Base-by-base conservation (phyloP, 441 rosid genomes). In the Rhodomyrtus psidioides region DNA sequence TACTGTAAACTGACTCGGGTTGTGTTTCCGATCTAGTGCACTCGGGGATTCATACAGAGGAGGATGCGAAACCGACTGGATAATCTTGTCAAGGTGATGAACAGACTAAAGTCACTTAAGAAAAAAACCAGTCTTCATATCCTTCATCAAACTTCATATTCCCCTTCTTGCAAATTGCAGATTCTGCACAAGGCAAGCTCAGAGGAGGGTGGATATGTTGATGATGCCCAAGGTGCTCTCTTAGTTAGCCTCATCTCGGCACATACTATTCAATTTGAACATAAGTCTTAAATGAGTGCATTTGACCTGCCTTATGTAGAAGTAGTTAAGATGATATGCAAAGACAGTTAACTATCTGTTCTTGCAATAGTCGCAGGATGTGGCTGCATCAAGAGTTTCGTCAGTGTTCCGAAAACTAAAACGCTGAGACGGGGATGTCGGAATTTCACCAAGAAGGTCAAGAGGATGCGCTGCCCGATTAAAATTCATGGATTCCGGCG, bases 11-110 rank as follows among this genome's bases (percentile, higher is more conserved):
- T 83, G 19, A 83, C 44, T 51, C 82, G 17, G 74, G 84, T 87
- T 55, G 26, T 84, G 55, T 81, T 84, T 83, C 79, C 76, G 26
- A 30, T 83, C 88, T 81, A 96, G 98, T 93, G 98, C 90, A 94
- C 95, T 59, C 94, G 92, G 91, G 98, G 97, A 34, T 94, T 93
- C 90, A 91, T 94, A 86, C 98, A 96, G 87, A 93, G 98, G 89
- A 91, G 94, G 90, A 94, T 96, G 95, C 95, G 93, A 90, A 95
- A 87, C 89, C 92, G 95, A 70, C 79, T 94, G 93, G 93, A 94
- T 28, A 89, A 89, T 88, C 94, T 96, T 88, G 97, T 94, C 89
- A 89, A 97, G 98, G 99, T 97, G 89, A 79, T 56, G 49, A 88
- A 46, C 34, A 34, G 34, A 34, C 86, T 58, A 6, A 55, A 53